Conservation (phyloP, 306 rosid species). For the Cicer arietinum region DNA sequence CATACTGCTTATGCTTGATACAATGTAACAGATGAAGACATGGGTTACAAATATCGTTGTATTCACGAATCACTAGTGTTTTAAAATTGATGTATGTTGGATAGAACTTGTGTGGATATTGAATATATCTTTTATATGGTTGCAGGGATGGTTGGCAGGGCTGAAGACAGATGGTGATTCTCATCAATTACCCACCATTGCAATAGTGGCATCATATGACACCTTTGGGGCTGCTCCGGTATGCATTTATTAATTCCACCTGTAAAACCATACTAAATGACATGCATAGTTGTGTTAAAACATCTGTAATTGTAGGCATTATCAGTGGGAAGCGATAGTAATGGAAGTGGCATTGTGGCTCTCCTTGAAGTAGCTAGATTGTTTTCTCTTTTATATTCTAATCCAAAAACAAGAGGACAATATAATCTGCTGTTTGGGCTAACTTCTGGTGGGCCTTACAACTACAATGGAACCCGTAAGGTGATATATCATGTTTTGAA, state of each 20-base stretch:
- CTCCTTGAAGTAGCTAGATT: constrained; percentile 98
- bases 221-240: constrained; percentile 99
- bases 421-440: constrained; percentile 94
- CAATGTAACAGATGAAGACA: constrained; percentile 24
- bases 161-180: constrained; percentile 83
- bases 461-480: constrained; percentile 97
- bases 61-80: constrained; percentile 29
- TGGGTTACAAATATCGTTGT: constrained; percentile 7
- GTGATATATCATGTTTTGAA: constrained; percentile 53
- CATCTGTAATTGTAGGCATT: constrained; percentile 66
- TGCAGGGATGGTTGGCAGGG: constrained; percentile 98
- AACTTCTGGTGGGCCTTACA: constrained; percentile 97
- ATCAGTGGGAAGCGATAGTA: constrained; percentile 98
- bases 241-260: constrained; percentile 45
- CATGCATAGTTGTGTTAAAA: constrained; percentile 44
- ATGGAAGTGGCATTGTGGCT: constrained; percentile 94
- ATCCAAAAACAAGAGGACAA: constrained; percentile 94
- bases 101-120: constrained; percentile 40
- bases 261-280: constrained; percentile 30
- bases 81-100: constrained; percentile 28
- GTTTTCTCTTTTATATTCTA: constrained; percentile 90
- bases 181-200: constrained; percentile 94
- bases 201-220: constrained; percentile 97
- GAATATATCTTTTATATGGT: constrained; percentile 45
- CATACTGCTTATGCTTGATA: constrained; percentile 32